phyloP scores from a whole-genome alignment of 495 filamentous ascomycete species.

The Hypoxylon trugodes region DNA sequence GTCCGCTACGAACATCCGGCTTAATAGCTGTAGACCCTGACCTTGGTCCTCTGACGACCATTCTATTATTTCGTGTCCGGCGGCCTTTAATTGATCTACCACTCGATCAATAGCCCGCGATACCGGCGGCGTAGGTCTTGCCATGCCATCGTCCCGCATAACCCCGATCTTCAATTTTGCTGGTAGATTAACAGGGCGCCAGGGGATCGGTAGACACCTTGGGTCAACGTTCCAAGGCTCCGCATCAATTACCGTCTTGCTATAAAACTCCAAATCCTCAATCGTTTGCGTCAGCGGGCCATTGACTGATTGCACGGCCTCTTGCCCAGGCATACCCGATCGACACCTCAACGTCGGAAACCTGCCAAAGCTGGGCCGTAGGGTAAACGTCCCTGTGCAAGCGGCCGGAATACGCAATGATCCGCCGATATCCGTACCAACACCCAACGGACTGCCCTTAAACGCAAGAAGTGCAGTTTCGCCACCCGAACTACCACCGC shows the following conservation, averaged over 20 bases:
- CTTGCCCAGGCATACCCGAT: slow-evolving; percentile 87
- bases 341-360: slow-evolving; percentile 81
- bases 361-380: slow-evolving; percentile 83
- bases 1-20: slow-evolving; percentile 80
- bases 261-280: slow-evolving; percentile 78
- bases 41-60: slow-evolving; percentile 66
- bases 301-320: slow-evolving; percentile 82
- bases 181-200: slow-evolving; percentile 65
- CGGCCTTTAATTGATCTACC: slow-evolving; percentile 66
- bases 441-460: slow-evolving; percentile 75
- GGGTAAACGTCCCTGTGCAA: slow-evolving; percentile 83
- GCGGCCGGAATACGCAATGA: slow-evolving; percentile 86
- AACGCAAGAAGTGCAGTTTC: slow-evolving; percentile 80
- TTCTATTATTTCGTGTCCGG: slow-evolving; percentile 76
- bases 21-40: slow-evolving; percentile 73
- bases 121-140: slow-evolving; percentile 82
- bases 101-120: slow-evolving; percentile 73
- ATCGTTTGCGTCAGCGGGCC: slow-evolving; percentile 87
- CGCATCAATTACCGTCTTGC: slow-evolving; percentile 73
- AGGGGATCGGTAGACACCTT: slow-evolving; percentile 79
- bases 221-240: slow-evolving; percentile 86
- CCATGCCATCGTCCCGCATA: slow-evolving; percentile 77
- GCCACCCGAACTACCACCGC: slow-evolving; percentile 87
- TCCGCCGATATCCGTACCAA: slow-evolving; percentile 89
- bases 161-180: slow-evolving; percentile 72